phyloP scores from a whole-genome alignment of 352 stramenopile genomes.

The Phytopythium kandeliae region DNA sequence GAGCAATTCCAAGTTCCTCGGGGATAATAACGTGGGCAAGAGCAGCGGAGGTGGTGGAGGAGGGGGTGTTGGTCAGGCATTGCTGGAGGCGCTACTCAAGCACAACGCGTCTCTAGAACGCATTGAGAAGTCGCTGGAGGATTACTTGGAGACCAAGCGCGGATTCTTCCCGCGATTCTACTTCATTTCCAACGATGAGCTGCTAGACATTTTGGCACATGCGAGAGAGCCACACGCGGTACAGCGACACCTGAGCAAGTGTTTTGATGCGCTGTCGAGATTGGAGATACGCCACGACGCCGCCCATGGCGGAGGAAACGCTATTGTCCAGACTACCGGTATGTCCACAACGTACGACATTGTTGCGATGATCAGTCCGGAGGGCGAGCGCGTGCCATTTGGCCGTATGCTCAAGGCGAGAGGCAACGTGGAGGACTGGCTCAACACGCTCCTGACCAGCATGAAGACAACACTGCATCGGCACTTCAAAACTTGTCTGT shows the following conservation, averaged over 20 bases:
- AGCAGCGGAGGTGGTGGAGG: slow-evolving; percentile 5
- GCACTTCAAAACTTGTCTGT: slow-evolving; percentile 67
- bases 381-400: slow-evolving; percentile 77
- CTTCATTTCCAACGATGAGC: slow-evolving; percentile 86
- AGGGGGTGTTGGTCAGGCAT: slow-evolving; percentile 20
- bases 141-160: slow-evolving; percentile 84
- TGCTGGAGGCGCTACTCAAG: slow-evolving; percentile 60
- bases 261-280: slow-evolving; percentile 76
- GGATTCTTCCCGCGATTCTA: slow-evolving; percentile 82
- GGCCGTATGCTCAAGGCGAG: slow-evolving; percentile 70
- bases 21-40: background rate
- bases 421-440: slow-evolving; percentile 86
- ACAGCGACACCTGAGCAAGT: slow-evolving; percentile 78
- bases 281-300: slow-evolving; percentile 64
- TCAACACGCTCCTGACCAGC: slow-evolving; percentile 62
- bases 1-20: slow-evolving; percentile 3
- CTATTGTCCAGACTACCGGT: background rate
- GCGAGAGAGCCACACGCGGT: slow-evolving; percentile 75
- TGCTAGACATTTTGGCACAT: slow-evolving; percentile 80
- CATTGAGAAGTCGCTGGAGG: slow-evolving; percentile 78
- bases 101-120: slow-evolving; percentile 66
- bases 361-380: slow-evolving; percentile 71
- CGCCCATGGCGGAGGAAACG: slow-evolving; percentile 6
- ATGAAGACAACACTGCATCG: slow-evolving; percentile 72
- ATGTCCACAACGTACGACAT: slow-evolving; percentile 37